These are phyloP conservation scores for Huntiella omanensis DNA, from an alignment of 2,329 filamentous ascomycete genomes.

Conservation along the genomic window DNA sequence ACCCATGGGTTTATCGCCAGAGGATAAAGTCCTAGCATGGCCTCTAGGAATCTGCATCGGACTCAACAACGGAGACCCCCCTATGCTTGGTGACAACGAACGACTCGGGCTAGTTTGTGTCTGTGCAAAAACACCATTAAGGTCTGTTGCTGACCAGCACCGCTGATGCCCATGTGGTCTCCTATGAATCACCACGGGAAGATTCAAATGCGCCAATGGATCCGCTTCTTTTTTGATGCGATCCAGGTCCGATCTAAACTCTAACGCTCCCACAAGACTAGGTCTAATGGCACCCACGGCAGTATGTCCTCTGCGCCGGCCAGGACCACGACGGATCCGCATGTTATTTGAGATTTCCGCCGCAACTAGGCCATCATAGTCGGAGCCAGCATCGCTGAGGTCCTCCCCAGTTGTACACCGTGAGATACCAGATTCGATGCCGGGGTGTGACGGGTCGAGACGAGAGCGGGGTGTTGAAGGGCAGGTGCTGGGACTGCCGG, in stretches of 20 bases:
- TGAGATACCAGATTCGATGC: slow-evolving; percentile 24
- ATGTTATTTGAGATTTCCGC: slow-evolving; percentile 86
- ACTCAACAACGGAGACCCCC: background rate
- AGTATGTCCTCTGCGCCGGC: slow-evolving; percentile 44
- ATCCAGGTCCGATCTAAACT: slow-evolving; percentile 82
- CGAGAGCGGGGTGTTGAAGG: slow-evolving; percentile 5
- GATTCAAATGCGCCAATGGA: slow-evolving; percentile 14
- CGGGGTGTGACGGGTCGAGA: slow-evolving; percentile 6
- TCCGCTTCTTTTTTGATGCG: slow-evolving; percentile 45
- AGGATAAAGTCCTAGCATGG: slow-evolving; percentile 24
- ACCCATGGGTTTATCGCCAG: slow-evolving; percentile 19
- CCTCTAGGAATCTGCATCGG: background rate
- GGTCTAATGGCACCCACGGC: slow-evolving; percentile 66
- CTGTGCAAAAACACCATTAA: slow-evolving; percentile 6
- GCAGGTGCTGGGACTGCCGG: background rate
- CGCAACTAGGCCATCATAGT: slow-evolving; percentile 45
- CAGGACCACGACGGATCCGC: slow-evolving; percentile 56
- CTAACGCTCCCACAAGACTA: slow-evolving; percentile 79
- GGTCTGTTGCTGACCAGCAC: slow-evolving; percentile 7
- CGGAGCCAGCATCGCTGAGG: slow-evolving; percentile 26
- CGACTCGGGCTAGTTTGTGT: background rate
- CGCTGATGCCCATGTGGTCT: slow-evolving; percentile 1
- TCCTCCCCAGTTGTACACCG: slow-evolving; percentile 17
- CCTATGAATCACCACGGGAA: slow-evolving; percentile 8
- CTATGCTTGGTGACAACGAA: too few relatives aligned